Conservation (phyloP, 2,329 filamentous ascomycete genomes). For the Cephalotrichum gorgonifer region DNA sequence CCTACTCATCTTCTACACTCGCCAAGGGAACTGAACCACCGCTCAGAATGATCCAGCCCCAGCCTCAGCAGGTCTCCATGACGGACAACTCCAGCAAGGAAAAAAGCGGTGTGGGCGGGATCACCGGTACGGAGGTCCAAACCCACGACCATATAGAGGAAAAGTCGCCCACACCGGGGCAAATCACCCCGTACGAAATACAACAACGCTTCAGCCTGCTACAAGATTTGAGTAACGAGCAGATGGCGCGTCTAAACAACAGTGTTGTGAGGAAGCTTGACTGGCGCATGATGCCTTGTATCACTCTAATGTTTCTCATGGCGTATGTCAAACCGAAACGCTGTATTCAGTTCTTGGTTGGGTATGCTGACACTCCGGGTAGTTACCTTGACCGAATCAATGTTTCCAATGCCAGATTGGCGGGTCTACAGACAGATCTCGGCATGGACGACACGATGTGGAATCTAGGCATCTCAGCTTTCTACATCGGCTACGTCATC, state of each 20-base stretch:
- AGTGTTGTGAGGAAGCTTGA: constrained; percentile 18
- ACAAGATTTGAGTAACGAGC: constrained; percentile 10
- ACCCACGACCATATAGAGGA: not conserved
- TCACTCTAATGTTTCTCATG: constrained; percentile 18
- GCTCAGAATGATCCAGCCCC: not conserved
- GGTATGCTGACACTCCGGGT: constrained; percentile 7
- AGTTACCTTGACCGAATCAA: constrained; percentile 40
- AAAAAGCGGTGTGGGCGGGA: not conserved
- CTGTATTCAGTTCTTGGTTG: not conserved
- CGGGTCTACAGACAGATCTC: constrained; percentile 22
- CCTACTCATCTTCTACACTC: not conserved
- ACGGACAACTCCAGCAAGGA: not conserved
- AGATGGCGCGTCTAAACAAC: constrained; percentile 16
- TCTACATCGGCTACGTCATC: constrained; percentile 32
- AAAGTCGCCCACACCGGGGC: constrained; percentile 3
- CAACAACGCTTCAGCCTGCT: constrained; percentile 14
- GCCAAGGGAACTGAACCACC: not conserved
- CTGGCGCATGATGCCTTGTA: constrained; percentile 18
- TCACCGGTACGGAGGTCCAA: not conserved
- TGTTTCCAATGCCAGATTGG: constrained; percentile 29
- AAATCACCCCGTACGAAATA: constrained; percentile 10
- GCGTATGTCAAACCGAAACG: constrained; percentile 8
- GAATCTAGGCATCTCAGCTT: constrained; percentile 26
- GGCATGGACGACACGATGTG: constrained; percentile 22
- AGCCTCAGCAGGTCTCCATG: not conserved